Base-by-base conservation (phyloP, 2,329 filamentous ascomycete species). In the Trichoderma harzianum region DNA sequence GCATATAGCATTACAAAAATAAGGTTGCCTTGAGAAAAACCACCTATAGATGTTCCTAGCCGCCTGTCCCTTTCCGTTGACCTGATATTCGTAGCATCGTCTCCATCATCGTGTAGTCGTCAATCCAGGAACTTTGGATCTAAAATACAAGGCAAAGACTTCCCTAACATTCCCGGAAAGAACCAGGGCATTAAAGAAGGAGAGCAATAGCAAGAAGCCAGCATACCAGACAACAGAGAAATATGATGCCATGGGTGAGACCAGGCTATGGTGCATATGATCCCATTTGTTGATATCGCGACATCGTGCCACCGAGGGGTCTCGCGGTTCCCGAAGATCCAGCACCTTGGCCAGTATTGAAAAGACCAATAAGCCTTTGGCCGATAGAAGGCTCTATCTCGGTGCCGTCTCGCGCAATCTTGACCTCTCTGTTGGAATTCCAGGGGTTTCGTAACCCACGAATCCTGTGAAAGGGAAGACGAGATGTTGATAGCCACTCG, bases 361-460 rank as follows among this genome's bases (percentile, higher is more conserved):
- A 98, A 77, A 98, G 87, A 58, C 90, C 90, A 74, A 97, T 86
- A 69, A 98, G 83, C 76, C 89, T 89, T 76, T 90, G 89, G 6
- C 95, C 95, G 57, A 97, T 88, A 34, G 86, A 88, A 32, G 95
- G 93, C 81, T 98, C 95, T 68, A 98, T 84, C 80, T 98, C 95
- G 0, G 95, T 98, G 2, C 95, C 95, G 77, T 98, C 95, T 77
- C 95, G 88, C 28, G 95, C 95, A 78, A 98, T 97, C 82, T 98
- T 98, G 74, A 98, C 93, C 79, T 98, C 95, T 67, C 95, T 86
- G 78, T 98, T 97, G 5, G 93, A 92, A 80, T 98, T 98, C 93
- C 94, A 97, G 0, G 94, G 92, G 79, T 98, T 98, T 39, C 95
- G 89, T 70, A 98, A 82, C 0, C 95, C 95, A 74, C 94, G 86